Base-by-base conservation (phyloP, 805 yeast genomes). In the Danielia reshetovae region DNA sequence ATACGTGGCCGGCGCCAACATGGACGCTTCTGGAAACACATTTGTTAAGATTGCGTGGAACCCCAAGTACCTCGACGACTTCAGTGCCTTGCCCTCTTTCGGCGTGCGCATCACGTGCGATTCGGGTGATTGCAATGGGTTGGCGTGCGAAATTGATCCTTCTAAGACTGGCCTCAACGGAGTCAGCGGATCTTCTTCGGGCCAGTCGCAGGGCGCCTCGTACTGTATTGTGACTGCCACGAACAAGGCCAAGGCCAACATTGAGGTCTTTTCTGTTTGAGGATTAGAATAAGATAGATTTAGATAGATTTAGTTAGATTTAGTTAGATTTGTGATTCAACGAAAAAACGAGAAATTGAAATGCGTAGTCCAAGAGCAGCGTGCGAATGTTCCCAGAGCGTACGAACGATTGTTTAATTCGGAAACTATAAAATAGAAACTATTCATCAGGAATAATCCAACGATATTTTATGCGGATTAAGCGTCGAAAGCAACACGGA, bases 31-130 rank as follows among this genome's bases (percentile, higher is more conserved):
- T 39, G 81, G 85, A 21, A 74, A 75, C 56, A 87, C 96, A 3
- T 87, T 47, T 56, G 85, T 85, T 45, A 88, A 85, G 62, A 75
- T 87, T 55, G 95, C 90, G 29, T 86, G 95, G 95, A 87, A 87
- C 60, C 96, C 96, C 11, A 74, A 82, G 37, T 85, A 85, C 59
- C 58, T 84, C 49, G 90, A 82, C 44, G 68, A 68, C 32, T 83
- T 79, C 65, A 65, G 68, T 43, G 59, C 68, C 49, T 65, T 60
- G 43, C 95, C 94, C 29, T 55, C 54, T 19, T 85, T 77, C 48
- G 96, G 96, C 49, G 52, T 87, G 45, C 74, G 78, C 54, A 68
- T 87, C 48, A 74, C 77, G 7, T 87, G 96, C 63, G 84, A 78
- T 37, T 74, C 70, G 33, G 63, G 74, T 32, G 66, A 77, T 48